Base-by-base conservation (phyloP, 139 green algal genomes). In the Microglena sp. region DNA sequence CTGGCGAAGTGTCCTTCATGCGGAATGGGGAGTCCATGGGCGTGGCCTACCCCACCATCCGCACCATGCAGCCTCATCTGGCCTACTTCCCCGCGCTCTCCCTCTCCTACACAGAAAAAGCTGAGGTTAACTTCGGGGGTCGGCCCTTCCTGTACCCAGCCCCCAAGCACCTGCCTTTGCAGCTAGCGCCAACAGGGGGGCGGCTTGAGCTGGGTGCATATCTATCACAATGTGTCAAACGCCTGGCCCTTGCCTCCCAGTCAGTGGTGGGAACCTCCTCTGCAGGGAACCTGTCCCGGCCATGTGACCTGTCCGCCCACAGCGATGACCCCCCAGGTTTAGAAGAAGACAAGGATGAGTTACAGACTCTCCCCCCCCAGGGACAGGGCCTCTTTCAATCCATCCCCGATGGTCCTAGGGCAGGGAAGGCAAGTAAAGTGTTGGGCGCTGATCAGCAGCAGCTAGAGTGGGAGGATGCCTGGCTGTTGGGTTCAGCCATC, bases 21-120 rank as follows among this genome's bases (percentile, higher is more conserved):
- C 77, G 89, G 46, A 97, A 97, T 60, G 92, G 92, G 15, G 50
- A 64, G 1, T 50, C 64, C 31, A 46, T 96, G 68, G 92, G 92
- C 4, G 77, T 88, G 8, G 92, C 92, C 1, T 97, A 89, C 68
- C 28, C 29, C 24, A 53, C 68, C 5, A 74, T 94, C 5, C 72
- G 79, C 30, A 77, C 67, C 5, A 35, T 87, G 64, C 50, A 77
- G 58, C 50, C 33, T 21, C 35, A 64, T 40, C 68, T 89, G 35
- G 88, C 79, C 5, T 95, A 94, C 79, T 94, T 92, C 62, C 87
- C 89, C 5, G 90, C 88, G 5, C 54, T 95, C 32, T 87, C 70
- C 31, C 69, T 97, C 5, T 90, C 80, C 6, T 75, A 89, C 60
- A 81, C 79, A 1, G 89, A 96, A 79, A 69, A 76, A 15, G 88